Conservation (phyloP, 805 yeast species). For the Barnettozyma californica region DNA sequence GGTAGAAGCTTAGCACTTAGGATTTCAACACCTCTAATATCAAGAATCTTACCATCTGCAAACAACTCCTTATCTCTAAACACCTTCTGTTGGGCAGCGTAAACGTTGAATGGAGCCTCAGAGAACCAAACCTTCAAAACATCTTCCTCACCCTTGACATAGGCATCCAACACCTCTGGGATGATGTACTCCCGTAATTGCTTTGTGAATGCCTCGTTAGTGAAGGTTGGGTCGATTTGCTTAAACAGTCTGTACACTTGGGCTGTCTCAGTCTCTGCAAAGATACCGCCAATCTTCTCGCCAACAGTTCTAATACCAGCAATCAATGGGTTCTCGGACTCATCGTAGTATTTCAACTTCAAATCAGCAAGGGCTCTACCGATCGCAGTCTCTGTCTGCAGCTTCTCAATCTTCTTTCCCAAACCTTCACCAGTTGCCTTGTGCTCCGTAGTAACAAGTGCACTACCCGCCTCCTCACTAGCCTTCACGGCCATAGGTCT, state of each 20-base stretch:
- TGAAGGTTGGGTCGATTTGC: constrained; percentile 86
- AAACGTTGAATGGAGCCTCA: constrained; percentile 94
- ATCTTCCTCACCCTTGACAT: constrained; percentile 82
- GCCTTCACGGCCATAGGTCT: constrained; percentile 66
- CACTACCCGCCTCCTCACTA: constrained; percentile 77
- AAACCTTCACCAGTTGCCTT: constrained; percentile 67
- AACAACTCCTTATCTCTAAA: constrained; percentile 85
- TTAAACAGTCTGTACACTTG: constrained; percentile 83
- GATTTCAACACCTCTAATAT: constrained; percentile 91
- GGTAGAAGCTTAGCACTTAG: constrained; percentile 85
- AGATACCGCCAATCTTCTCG: constrained; percentile 69
- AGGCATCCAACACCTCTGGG: constrained; percentile 94
- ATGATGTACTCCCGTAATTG: constrained; percentile 88
- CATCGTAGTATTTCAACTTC: constrained; percentile 75
- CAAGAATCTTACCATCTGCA: constrained; percentile 87
- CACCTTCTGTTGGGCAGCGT: constrained; percentile 90
- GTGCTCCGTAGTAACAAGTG: constrained; percentile 75
- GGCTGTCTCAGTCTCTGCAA: constrained; percentile 95
- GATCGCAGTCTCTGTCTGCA: constrained; percentile 59
- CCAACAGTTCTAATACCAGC: constrained; percentile 73
- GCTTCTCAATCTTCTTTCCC: constrained; percentile 60
- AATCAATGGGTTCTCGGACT: constrained; percentile 87
- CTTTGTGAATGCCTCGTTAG: constrained; percentile 67
- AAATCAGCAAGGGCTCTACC: constrained; percentile 61
- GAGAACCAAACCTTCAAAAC: constrained; percentile 87